phyloP scores from a whole-genome alignment of 1,284 basidiomycete species.

The Apiotrichum brassicae region DNA sequence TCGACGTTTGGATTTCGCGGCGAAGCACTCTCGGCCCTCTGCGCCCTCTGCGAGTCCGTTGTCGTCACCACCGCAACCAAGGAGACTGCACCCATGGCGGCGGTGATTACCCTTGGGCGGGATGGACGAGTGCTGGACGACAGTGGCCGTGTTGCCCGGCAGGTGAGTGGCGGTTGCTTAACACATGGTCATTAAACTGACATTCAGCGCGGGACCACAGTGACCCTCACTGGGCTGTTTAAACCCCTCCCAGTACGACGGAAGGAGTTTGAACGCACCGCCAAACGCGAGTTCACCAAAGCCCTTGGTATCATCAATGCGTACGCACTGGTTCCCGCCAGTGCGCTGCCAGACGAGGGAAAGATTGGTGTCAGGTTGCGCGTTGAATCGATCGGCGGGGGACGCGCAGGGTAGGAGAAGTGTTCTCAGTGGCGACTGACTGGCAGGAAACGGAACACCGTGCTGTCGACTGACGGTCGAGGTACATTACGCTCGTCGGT shows the following conservation, averaged over 20 bases:
- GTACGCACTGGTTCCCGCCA: conserved; percentile 75
- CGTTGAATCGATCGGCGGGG: conserved; percentile 53
- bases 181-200: conserved; percentile 38
- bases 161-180: conserved; percentile 51
- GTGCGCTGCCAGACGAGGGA: conserved; percentile 44
- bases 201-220: conserved; percentile 75
- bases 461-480: conserved; percentile 66
- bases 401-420: conserved; percentile 59
- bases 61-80: conserved; percentile 67
- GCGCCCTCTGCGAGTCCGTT: conserved; percentile 70
- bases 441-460: conserved; percentile 61
- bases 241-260: conserved; percentile 77
- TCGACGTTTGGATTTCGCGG: conserved; percentile 92
- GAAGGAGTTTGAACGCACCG: conserved; percentile 84
- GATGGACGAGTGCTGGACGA: conserved; percentile 56
- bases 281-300: conserved; percentile 85
- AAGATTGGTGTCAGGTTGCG: conserved; percentile 59
- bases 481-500: conserved; percentile 62
- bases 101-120: conserved; percentile 63
- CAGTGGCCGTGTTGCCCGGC: conserved; percentile 60
- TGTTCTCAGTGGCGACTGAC: not conserved
- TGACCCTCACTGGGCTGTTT: conserved; percentile 70
- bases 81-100: conserved; percentile 67
- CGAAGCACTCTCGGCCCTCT: conserved; percentile 89
- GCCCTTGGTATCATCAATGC: conserved; percentile 73